Percentiles rank a stretch among this genome's conserved stretches.
Conservation (phyloP, 2,329 filamentous ascomycete genomes). For the Sporothrix pseudoabietina region DNA sequence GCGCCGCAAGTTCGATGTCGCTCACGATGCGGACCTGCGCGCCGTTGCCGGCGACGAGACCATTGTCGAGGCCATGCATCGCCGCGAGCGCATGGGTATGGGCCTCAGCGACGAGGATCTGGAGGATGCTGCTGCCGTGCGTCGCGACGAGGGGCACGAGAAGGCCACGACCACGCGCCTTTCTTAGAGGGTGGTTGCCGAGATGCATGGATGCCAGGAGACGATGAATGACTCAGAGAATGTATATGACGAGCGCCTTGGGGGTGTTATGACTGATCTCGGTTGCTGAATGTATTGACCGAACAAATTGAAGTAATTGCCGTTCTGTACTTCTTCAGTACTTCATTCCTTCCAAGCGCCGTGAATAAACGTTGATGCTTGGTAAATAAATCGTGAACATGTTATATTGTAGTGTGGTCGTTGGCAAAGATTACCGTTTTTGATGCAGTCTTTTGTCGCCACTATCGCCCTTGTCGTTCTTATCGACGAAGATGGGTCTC, state of each 20-base stretch:
- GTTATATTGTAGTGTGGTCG: neutral
- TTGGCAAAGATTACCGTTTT: neutral
- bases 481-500: neutral
- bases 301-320: neutral
- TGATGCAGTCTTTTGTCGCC: neutral
- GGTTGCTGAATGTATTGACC: neutral
- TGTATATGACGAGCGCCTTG: neutral
- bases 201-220: too few species aligned
- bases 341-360: neutral
- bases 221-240: neutral
- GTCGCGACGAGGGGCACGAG: neutral
- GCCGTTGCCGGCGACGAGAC: constrained; percentile 49
- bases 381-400: neutral
- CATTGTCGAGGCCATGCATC: constrained; percentile 37
- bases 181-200: neutral
- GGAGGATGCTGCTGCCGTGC: constrained; percentile 32
- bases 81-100: constrained; percentile 35
- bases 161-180: constrained; percentile 20
- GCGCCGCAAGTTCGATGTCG: constrained; percentile 54
- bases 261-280: neutral
- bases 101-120: constrained; percentile 34
- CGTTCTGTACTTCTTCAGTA: neutral
- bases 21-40: constrained; percentile 52
- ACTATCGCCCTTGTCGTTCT: neutral
- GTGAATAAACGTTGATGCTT: neutral